Evolutionary conservation across 306 rosid genomes (phyloP).

Genomic region (Prunus mongolica): DNA sequence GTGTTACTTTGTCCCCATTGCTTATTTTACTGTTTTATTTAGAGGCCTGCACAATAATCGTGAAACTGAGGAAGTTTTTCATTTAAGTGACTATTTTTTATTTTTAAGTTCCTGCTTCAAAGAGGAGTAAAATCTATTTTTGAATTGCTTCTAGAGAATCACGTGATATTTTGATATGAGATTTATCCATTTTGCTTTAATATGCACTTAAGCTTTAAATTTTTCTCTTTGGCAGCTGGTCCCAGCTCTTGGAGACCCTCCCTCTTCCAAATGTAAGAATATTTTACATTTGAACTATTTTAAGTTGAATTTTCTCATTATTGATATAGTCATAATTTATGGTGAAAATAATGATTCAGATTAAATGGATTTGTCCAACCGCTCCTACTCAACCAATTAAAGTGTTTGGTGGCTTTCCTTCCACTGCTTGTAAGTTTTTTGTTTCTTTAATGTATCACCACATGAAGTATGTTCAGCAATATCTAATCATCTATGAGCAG

Average conservation of each 20-base stretch:
- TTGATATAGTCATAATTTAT: not conserved
- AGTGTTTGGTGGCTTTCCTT: constrained; percentile 91
- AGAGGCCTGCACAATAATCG: not conserved
- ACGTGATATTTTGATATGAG: not conserved
- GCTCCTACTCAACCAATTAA: constrained; percentile 87
- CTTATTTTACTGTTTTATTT: not conserved
- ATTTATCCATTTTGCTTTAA: not conserved
- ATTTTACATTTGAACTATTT: constrained; percentile 10
- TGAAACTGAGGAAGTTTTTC: not conserved
- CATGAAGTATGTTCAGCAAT: not conserved
- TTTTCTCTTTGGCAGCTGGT: constrained; percentile 73
- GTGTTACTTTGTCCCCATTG: constrained; percentile 40
- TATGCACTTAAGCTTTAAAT: not conserved
- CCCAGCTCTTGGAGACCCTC: constrained; percentile 91
- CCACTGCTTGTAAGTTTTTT: constrained; percentile 84
- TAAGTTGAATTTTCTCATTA: constrained; percentile 7
- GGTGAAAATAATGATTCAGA: constrained; percentile 48
- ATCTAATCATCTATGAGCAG: not conserved
- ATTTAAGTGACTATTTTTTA: not conserved
- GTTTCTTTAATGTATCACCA: not conserved
- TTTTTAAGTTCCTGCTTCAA: not conserved
- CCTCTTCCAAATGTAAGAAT: constrained; percentile 90
- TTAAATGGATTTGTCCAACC: constrained; percentile 99
- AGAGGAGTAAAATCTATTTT: not conserved
- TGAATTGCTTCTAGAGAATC: not conserved